These are phyloP conservation scores for Cytospora paraplurivora DNA, from an alignment of 2,329 filamentous ascomycete species.

Conservation along the genomic window DNA sequence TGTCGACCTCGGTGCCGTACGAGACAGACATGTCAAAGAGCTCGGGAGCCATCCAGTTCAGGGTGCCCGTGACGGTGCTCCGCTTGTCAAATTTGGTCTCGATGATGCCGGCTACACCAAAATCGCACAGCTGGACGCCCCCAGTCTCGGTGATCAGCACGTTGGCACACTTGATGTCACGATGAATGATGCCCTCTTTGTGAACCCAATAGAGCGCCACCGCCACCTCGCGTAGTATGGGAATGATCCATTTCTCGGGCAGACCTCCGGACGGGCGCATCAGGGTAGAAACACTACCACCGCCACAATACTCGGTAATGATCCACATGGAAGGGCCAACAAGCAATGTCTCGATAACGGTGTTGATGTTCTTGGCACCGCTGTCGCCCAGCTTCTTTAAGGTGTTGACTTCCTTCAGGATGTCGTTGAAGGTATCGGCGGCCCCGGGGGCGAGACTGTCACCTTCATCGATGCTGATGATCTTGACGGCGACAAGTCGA, in stretches of 20 bases:
- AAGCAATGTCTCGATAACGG: constrained; percentile 76
- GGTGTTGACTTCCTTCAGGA: constrained; percentile 68
- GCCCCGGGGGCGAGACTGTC: constrained; percentile 67
- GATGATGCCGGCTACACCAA: constrained; percentile 78
- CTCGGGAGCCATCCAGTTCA: constrained; percentile 86
- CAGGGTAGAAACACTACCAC: constrained; percentile 75
- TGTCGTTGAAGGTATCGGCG: constrained; percentile 68
- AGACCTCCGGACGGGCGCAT: constrained; percentile 68
- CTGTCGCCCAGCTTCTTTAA: constrained; percentile 73
- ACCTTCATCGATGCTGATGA: constrained; percentile 79
- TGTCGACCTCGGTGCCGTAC: constrained; percentile 74
- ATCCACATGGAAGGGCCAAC: constrained; percentile 84
- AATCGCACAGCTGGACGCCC: constrained; percentile 79
- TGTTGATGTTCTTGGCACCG: constrained; percentile 77
- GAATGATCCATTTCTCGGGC: constrained; percentile 69
- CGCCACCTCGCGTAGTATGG: constrained; percentile 67
- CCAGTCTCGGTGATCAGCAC: constrained; percentile 78
- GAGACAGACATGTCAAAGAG: constrained; percentile 66
- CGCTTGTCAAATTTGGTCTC: constrained; percentile 76
- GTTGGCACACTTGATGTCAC: constrained; percentile 77
- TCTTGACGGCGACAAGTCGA: constrained; percentile 69
- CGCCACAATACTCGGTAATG: constrained; percentile 82
- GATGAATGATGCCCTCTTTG: constrained; percentile 68
- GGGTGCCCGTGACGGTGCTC: constrained; percentile 78
- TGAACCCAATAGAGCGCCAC: constrained; percentile 70